A percentile compares a stretch with the other conserved stretches of the same genome.
Conservation (phyloP, 2,329 filamentous ascomycete genomes). For the Cadophora sp. region DNA sequence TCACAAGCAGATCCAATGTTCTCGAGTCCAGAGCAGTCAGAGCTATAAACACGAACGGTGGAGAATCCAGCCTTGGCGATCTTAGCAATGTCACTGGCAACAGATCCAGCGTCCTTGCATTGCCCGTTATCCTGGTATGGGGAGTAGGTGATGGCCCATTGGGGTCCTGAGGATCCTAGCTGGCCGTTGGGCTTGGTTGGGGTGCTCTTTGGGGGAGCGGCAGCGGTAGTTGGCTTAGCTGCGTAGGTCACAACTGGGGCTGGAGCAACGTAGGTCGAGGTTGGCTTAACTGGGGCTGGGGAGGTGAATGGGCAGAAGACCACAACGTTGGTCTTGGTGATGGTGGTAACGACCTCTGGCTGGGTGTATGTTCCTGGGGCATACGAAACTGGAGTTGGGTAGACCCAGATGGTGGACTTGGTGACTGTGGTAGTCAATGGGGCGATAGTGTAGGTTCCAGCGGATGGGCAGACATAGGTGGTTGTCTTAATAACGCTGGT, state of each 20-base stretch:
- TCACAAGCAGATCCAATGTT: conserved; percentile 75
- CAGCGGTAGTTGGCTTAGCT: conserved; percentile 10
- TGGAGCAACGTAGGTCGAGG: conserved; percentile 22
- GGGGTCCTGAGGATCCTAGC: conserved; percentile 35
- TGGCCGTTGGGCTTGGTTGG: conserved; percentile 43
- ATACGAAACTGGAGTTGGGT: conserved; percentile 70
- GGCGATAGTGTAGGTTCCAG: conserved; percentile 79
- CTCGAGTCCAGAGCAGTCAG: conserved; percentile 84
- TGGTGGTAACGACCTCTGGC: conserved; percentile 69
- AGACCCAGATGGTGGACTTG: conserved; percentile 62
- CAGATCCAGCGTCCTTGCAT: conserved; percentile 69
- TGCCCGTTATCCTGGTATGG: conserved; percentile 66
- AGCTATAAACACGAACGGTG: conserved; percentile 84
- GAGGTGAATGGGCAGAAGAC: conserved; percentile 73
- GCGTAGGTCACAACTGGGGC: conserved; percentile 29
- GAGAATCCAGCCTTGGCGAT: conserved; percentile 73
- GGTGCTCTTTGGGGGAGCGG: conserved; percentile 39
- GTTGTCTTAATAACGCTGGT: conserved; percentile 74
- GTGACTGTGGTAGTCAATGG: conserved; percentile 68
- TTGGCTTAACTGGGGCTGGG: conserved; percentile 43
- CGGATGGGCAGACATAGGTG: conserved; percentile 74
- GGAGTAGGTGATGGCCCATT: conserved; percentile 82
- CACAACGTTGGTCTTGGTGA: conserved; percentile 72
- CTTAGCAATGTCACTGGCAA: conserved; percentile 64
- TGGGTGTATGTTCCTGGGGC: conserved; percentile 76